These are phyloP conservation scores for Babesia gibsoni DNA, from an alignment of 169 alveolate genomes.

Conservation along the genomic window DNA sequence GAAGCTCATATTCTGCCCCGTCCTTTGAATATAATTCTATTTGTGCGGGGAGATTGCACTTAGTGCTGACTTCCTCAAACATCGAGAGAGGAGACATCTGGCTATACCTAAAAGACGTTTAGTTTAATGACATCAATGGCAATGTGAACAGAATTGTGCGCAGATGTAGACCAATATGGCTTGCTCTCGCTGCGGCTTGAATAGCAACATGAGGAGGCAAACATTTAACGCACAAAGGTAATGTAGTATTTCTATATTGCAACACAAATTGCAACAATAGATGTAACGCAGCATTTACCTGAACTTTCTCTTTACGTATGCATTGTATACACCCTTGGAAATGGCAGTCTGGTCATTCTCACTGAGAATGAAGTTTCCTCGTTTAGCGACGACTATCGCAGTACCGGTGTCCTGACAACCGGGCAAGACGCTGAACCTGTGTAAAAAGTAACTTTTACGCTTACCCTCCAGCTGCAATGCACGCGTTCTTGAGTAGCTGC, in stretches of 20 bases:
- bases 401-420: conserved; percentile 90
- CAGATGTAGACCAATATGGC: not conserved
- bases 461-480: conserved; percentile 71
- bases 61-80: conserved; percentile 86
- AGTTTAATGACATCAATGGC: not conserved
- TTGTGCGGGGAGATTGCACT: conserved; percentile 85
- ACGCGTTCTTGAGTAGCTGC: conserved; percentile 78
- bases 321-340: conserved; percentile 80
- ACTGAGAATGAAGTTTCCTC: conserved; percentile 67
- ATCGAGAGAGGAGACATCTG: conserved; percentile 83
- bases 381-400: conserved; percentile 81
- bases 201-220: not conserved
- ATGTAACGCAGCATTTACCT: conserved; percentile 25
- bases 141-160: not conserved
- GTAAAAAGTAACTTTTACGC: not conserved
- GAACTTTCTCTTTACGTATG: conserved; percentile 77
- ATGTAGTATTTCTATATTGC: not conserved
- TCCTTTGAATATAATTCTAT: conserved; percentile 67
- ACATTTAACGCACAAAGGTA: not conserved
- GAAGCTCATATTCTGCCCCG: conserved; percentile 73
- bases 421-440: conserved; percentile 69
- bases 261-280: not conserved
- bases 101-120: conserved; percentile 56
- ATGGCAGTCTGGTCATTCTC: conserved; percentile 72
- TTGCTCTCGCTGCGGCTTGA: not conserved